Conservation (phyloP, 2,329 filamentous ascomycete genomes). For the Nemania sp. region DNA sequence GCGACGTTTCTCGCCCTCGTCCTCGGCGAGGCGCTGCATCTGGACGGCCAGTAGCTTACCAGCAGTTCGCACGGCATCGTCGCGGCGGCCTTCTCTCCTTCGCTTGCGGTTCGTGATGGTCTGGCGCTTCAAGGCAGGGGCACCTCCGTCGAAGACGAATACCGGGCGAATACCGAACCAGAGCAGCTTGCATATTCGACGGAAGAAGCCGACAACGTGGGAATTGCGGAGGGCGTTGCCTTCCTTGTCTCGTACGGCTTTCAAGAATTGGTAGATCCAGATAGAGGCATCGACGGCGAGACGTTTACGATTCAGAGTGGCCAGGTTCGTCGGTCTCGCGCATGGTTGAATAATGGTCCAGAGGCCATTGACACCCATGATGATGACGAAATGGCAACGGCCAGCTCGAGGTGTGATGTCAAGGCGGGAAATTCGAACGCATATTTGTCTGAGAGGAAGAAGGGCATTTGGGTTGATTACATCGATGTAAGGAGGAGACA, state of each 20-base stretch:
- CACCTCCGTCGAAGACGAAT: constrained; percentile 97
- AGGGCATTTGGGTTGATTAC: too few relatives aligned
- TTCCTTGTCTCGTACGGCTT: constrained; percentile 97
- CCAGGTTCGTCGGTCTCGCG: constrained; percentile 92
- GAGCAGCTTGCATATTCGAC: constrained; percentile 94
- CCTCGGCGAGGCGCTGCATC: constrained; percentile 88
- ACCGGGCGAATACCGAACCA: constrained; percentile 97
- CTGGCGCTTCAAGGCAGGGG: constrained; percentile 85
- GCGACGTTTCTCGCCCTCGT: constrained; percentile 73
- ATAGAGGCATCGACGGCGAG: constrained; percentile 97
- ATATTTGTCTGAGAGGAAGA: constrained; percentile 9
- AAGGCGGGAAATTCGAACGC: constrained; percentile 23
- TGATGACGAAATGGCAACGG: constrained; percentile 17
- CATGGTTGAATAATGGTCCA: constrained; percentile 97
- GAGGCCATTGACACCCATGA: constrained; percentile 96
- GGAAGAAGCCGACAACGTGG: constrained; percentile 96
- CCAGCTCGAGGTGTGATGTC: constrained; percentile 16
- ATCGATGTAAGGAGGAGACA: constrained; percentile 8
- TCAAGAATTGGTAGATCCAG: constrained; percentile 99
- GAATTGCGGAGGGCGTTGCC: constrained; percentile 95
- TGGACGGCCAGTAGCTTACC: constrained; percentile 90
- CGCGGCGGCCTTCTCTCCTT: constrained; percentile 82
- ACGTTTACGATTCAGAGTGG: constrained; percentile 93
- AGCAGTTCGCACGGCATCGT: constrained; percentile 91
- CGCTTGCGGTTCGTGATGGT: constrained; percentile 81